Percentiles rank a stretch among this genome's conserved stretches.
Conservation (phyloP, 208 protist genomes). For the Leptomonas seymouri region DNA sequence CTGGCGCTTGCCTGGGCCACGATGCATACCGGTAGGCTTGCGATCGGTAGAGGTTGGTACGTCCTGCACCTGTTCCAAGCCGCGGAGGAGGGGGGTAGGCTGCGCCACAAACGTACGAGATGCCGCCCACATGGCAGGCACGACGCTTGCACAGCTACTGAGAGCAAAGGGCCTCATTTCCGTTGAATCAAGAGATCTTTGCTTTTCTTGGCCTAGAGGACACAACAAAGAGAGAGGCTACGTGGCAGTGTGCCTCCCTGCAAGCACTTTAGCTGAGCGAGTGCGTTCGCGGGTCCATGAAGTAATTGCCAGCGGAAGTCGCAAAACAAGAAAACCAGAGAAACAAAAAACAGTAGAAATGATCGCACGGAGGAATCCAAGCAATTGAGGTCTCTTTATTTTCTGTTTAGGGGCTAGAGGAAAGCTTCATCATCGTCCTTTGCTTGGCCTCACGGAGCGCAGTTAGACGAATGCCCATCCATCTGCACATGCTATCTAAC, state of each 20-base stretch:
- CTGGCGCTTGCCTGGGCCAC: constrained; percentile 87
- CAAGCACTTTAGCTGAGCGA: background rate
- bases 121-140: background rate
- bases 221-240: no score
- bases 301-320: no score
- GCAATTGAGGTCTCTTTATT: no score
- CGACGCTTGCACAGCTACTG: background rate
- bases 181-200: background rate
- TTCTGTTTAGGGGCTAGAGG: no score
- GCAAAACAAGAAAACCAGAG: no score
- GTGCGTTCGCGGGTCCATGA: no score
- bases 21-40: constrained; percentile 77
- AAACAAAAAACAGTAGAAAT: no score
- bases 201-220: background rate
- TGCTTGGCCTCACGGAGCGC: no score
- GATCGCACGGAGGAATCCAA: no score
- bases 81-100: constrained; percentile 37
- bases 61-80: constrained; percentile 88
- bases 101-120: constrained; percentile 23
- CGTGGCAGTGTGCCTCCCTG: background rate
- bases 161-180: constrained; percentile 3
- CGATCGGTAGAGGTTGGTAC: constrained; percentile 84
- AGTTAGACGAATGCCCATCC: background rate
- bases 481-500: no score
- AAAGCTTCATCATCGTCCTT: no score